Evolutionary conservation across 208 protist genomes (phyloP), one percentile per base, ranked within the genome.

Genomic region (Acanthamoeba sp.): DNA sequence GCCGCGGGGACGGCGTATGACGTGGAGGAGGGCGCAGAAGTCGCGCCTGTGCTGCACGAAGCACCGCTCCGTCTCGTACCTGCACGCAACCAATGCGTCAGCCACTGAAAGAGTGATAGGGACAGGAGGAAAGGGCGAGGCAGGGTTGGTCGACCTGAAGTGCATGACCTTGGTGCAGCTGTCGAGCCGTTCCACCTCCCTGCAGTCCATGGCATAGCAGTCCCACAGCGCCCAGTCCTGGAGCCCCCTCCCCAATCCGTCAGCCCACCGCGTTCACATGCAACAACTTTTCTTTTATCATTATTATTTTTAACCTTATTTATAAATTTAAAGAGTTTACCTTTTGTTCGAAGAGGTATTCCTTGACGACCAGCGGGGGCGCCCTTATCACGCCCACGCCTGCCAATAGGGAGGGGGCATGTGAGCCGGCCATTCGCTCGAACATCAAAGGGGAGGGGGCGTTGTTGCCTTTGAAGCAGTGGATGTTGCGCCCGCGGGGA

Each of bases 281-380:
- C n/a, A n/a, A n/a, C n/a, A n/a, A n/a, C n/a, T n/a, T n/a, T n/a
- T n/a, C n/a, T n/a, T n/a, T n/a, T n/a, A n/a, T n/a, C n/a, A n/a
- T n/a, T n/a, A n/a, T n/a, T n/a, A n/a, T n/a, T n/a, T n/a, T n/a
- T n/a, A n/a, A n/a, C n/a, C n/a, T n/a, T n/a, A n/a, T n/a, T n/a
- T n/a, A n/a, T n/a, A n/a, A n/a, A n/a, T n/a, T n/a, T n/a, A n/a
- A n/a, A n/a, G n/a, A n/a, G n/a, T n/a, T n/a, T n/a, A 27, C 64
- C 64, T 73, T 73, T 73, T 73, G 64, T n/a, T 73, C 64, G 34
- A 73, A 73, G 4, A 73, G 64, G 64, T 73, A 73, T 2, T 73
- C 64, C 34, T 73, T 73, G 9, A 73, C 64, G 38, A 73, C 64
- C 16, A 9, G 16, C 64, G 64, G 64, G 27, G 64, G 27, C 32